Base-by-base conservation (phyloP, 2,329 filamentous ascomycete genomes). In the Aspergillus costaricaensis region DNA sequence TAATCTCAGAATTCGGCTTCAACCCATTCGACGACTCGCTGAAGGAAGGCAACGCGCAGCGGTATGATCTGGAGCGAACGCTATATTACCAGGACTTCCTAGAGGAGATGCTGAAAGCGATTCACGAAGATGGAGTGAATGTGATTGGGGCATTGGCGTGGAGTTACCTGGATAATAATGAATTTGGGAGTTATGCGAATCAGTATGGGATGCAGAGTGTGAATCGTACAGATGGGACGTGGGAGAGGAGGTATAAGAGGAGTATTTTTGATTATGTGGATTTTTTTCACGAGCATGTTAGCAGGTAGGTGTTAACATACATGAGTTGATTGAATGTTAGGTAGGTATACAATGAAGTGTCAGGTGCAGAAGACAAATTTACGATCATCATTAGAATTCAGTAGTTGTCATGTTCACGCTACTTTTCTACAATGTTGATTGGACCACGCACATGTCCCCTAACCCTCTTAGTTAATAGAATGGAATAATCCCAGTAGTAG, bases 221-320 rank as follows among this genome's bases (percentile, higher is more conserved):
- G 1, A 85, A 86, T 63, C 74, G 79, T 4, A 84, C 82, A 10
- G 56, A 56, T 30, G 57, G 57, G 3, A 83, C 79, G 3, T 79
- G 82, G 68, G 75, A 80, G 62, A 70, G 83, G 23, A 69, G 75
- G 41, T 86, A 81, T 56, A 86, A 86, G 74, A 84, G 83, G 75
- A 85, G 82, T 53, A 84, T 86, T 65, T 86, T 86, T 65, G 83
- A 86, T 57, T 69, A 82, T 65, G 81, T 85, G 15, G 82, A 85
- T 65, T 85, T 85, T 60, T 59, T 59, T 8, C 52, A 38, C 17
- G 27, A 49, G 9, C 52, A 59, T 51, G 19, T 59, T 14, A 71
- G 17, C 4, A 17, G 21, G 1, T 55, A 39, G 25, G 0, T 25
- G 23, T 0, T 25, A 25, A 25, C 1, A 25, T 25, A 25, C 23